Base-by-base conservation (phyloP, 345 rosid species). In the Populus davidiana region DNA sequence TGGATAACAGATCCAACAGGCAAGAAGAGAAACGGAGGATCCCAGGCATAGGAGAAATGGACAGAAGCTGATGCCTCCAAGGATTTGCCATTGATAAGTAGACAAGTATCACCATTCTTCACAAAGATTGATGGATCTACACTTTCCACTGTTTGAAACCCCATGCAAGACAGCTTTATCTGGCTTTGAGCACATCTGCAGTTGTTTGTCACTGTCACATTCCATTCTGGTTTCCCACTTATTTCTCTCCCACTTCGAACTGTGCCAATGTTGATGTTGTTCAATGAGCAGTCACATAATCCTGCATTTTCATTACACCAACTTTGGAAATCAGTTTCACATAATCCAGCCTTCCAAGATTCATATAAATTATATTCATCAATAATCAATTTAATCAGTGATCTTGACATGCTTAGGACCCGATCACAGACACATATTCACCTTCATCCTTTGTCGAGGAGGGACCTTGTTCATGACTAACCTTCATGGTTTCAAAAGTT, bases 21-120 rank as follows among this genome's bases (percentile, higher is more conserved):
- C 47, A 41, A 49, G 14, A 80, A 6, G 6, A 35, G 2, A 71
- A 77, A 75, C 36, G 75, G 84, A 47, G 86, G 83, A 31, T 85
- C 74, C 87, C 84, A 85, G 8, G 80, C 79, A 23, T 82, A 80
- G 43, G 78, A 72, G 76, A 82, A 80, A 10, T 21, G 17, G 38
- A 82, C 38, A 3, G 78, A 43, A 33, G 43, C 10, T 14, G 13
- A 17, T 6, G 71, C 59, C 23, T 1, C 56, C 63, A 85, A 18
- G 68, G 75, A 31, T 3, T 69, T 64, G 63, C 85, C 83, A 38
- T 36, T 61, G 70, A 64, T 70, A 5, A 82, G 63, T 2, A 82
- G 79, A 44, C 82, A 80, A 7, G 8, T 16, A 9, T 75, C 76
- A 50, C 76, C 82, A 66, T 27, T 70, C 27, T 54, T 21, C 50